phyloP scores from a whole-genome alignment of 768 basidiomycete genomes.

The Gymnopilus junonius region DNA sequence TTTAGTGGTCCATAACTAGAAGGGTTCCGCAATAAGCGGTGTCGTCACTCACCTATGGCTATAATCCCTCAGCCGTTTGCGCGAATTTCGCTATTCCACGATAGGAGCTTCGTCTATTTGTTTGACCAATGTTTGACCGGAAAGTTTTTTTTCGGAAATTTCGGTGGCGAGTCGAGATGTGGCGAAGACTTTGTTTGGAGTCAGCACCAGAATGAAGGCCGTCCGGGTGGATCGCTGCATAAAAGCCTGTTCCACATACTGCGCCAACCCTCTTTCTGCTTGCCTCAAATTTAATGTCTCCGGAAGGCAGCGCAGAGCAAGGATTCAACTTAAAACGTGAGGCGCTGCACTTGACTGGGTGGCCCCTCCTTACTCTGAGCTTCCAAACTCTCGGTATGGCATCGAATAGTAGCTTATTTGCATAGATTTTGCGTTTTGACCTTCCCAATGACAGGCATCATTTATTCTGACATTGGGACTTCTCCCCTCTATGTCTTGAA shows the following conservation, averaged over 20 bases:
- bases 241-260: neutral
- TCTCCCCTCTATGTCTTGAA: constrained; percentile 69
- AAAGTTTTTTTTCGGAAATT: neutral
- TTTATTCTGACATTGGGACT: constrained; percentile 58
- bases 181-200: neutral
- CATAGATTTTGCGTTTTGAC: neutral
- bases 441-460: constrained; percentile 41
- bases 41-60: constrained; percentile 30
- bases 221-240: neutral
- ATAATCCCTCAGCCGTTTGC: constrained; percentile 39
- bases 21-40: neutral
- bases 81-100: constrained; percentile 39
- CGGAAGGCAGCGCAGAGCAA: constrained; percentile 25
- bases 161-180: neutral
- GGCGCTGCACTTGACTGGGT: constrained; percentile 34
- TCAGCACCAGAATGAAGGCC: neutral
- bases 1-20: neutral
- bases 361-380: constrained; percentile 34
- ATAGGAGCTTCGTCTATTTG: constrained; percentile 19
- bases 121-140: neutral
- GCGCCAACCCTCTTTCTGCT: neutral
- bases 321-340: constrained; percentile 33
- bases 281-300: constrained; percentile 16
- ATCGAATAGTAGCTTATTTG: neutral
- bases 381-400: constrained; percentile 39